A percentile compares a stretch with the other conserved stretches of the same genome.
Conservation (phyloP, 2,329 filamentous ascomycete genomes). For the Pseudogymnoascus sp. region DNA sequence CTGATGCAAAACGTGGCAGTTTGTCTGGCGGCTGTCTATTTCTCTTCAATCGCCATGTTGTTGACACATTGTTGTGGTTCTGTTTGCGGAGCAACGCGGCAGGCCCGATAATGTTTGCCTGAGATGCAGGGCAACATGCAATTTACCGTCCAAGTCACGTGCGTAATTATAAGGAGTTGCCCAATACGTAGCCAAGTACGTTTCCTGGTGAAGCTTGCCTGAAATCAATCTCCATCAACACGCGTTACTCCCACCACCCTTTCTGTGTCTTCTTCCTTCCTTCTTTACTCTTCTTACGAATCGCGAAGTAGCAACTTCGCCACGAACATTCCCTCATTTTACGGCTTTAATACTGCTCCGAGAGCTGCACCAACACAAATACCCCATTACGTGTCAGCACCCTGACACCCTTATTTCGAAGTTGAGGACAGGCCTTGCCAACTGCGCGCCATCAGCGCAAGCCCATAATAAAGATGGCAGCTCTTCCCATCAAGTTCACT, state of each 20-base stretch:
- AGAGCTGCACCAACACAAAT: constrained; percentile 8
- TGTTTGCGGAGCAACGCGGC: background rate
- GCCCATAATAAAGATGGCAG: constrained; percentile 29
- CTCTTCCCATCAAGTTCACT: constrained; percentile 84
- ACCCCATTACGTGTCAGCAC: constrained; percentile 11
- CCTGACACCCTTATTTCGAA: constrained; percentile 11
- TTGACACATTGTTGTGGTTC: constrained; percentile 3
- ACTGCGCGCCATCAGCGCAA: constrained; percentile 16
- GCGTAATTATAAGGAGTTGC: background rate
- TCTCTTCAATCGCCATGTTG: background rate
- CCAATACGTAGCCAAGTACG: constrained; percentile 10
- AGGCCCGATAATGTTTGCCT: background rate
- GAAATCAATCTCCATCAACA: constrained; percentile 8
- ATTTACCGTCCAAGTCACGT: background rate
- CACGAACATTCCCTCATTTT: constrained; percentile 5
- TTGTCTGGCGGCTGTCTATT: background rate
- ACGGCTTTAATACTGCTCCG: constrained; percentile 5
- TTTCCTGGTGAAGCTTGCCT: constrained; percentile 7
- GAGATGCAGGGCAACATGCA: background rate
- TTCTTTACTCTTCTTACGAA: constrained; percentile 9
- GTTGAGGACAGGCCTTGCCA: constrained; percentile 7
- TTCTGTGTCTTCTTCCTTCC: constrained; percentile 7
- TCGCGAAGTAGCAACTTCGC: background rate
- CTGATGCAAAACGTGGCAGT: background rate
- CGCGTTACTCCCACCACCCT: constrained; percentile 2